Evolutionary conservation across 1,284 basidiomycete genomes (phyloP), one percentile per base, ranked within the genome.

Genomic region (Thelephora terrestris): DNA sequence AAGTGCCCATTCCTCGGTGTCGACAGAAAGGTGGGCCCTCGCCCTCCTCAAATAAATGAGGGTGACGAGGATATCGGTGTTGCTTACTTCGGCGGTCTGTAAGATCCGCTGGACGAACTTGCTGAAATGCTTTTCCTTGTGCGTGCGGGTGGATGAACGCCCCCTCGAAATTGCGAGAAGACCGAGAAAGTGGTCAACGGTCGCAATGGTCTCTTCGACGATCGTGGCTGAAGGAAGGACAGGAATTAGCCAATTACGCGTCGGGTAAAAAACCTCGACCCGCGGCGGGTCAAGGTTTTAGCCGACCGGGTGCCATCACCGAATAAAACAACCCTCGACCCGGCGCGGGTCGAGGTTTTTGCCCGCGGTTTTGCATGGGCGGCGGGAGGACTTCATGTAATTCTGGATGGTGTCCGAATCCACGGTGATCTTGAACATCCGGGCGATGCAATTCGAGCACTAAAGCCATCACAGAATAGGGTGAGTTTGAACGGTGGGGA

Each of bases 171-270:
- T 71, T 3, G 76, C 71, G 14, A 79, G 71, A 32, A 77, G 72
- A 32, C 78, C 75, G 63, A 86, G 74, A 10, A 82, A 81, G 57
- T 73, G 82, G 63, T 84, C 78, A 50, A 86, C 84, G 0, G 82
- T 81, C 50, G 86, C 82, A 14, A 72, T 64, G 4, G 83, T 77
- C 24, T 63, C 70, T 61, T 85, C 81, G 32, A 83, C 74, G 48
- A 82, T 66, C 64, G 82, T 79, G 52, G 84, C 83, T 85, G 53
- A 40, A 37, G 47, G 37, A 36, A 51, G 56, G 38, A n/a, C 24
- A 42, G 36, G 38, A 51, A 48, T 42, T 34, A 53, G 45, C 9
- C 10, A 37, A 43, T 16, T 23, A n/a, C n/a, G n/a, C n/a, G n/a
- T n/a, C n/a, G n/a, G n/a, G n/a, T n/a, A n/a, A n/a, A n/a, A n/a